Base-by-base conservation (phyloP, 108 stramenopile species). In the Skeletonema costatum region DNA sequence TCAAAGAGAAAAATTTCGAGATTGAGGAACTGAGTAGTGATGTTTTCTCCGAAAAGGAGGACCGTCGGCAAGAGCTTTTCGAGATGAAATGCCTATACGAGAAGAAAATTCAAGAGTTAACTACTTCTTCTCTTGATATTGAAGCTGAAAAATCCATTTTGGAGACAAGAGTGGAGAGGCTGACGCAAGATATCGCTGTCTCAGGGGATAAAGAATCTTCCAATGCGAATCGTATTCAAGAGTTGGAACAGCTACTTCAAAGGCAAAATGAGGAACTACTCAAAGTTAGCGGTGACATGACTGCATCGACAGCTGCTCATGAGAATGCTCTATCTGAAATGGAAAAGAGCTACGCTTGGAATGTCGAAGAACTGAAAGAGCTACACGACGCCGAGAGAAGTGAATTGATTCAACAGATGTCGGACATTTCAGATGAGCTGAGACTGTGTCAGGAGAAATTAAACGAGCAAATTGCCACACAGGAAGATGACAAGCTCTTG, bases 161-260 rank as follows among this genome's bases (percentile, higher is more conserved):
- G n/a, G 63, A 35, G 38, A 39, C 3, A 5, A 39, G 38, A 33
- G 32, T 64, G 13, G 33, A 64, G 38, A 39, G 14, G 36, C 38
- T 64, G 6, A 19, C 33, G 6, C 41, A 64, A 39, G 36, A 39
- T 35, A 16, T 64, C 6, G 63, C n/a, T 9, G 17, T 64, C 11
- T 35, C 63, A 10, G 9, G 17, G 5, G 63, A 64, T 11, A 64
- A 64, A 39, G 63, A 64, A 21, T 35, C 33, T 1, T 64, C 38
- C 32, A 4, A 32, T 39, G 8, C 33, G 38, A 64, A 35, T 19
- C 63, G 63, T 17, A n/a, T 35, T 38, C 16, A 74, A 11, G 31
- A 74, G 32, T 33, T 74, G 46, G 64, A 51, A 5, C 50, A 19
- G 2, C 48, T 74, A 19, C 73, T 74, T 5, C 46, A 66, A 29